Base-by-base conservation (phyloP, 2,329 filamentous ascomycete genomes). In the Phaeosphaeriaceae sp. region DNA sequence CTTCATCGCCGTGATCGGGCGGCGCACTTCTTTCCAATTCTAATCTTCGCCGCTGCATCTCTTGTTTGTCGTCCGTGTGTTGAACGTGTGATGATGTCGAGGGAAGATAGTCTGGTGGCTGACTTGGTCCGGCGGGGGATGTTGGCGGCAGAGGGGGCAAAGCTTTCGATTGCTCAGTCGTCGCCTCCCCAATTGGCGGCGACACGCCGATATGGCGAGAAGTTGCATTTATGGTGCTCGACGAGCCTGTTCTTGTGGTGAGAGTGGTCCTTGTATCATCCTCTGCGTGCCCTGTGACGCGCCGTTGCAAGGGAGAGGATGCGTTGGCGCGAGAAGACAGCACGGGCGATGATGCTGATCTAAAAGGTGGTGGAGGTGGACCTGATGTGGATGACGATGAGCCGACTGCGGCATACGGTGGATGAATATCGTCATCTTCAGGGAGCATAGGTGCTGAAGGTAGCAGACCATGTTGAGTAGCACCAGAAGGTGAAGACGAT, bases 11-110 rank as follows among this genome's bases (percentile, higher is more conserved):
- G 4, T 71, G 66, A 2, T 58, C 65, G 1, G 73, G 71, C 2
- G 81, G 81, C 3, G 78, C 79, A 42, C 80, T 83, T 9, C 73
- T 71, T 47, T 80, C 78, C 60, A 77, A 65, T 61, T 80, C 70
- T 4, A 83, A 64, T 49, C 78, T 70, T 9, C 75, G 73, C 17
- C 79, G 70, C 52, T 94, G 91, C 7, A 93, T 80, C 73, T 96
- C 92, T 67, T 89, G 88, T 75, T 96, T 95, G 75, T 96, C 94
- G 55, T 95, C 91, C 15, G 78, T 81, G 2, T 79, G 73, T 62
- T 63, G 76, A 1, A 76, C 64, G 42, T 71, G 68, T 9, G 73
- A 71, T 9, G 81, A 69, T 19, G 69, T 67, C 1, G 67, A 61
- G 21, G 70, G 54, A 59, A 63, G 60, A 63, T 77, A 76, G 21